Evolutionary conservation across 2,329 filamentous ascomycete genomes (phyloP).

Genomic region (Alternaria sp.): DNA sequence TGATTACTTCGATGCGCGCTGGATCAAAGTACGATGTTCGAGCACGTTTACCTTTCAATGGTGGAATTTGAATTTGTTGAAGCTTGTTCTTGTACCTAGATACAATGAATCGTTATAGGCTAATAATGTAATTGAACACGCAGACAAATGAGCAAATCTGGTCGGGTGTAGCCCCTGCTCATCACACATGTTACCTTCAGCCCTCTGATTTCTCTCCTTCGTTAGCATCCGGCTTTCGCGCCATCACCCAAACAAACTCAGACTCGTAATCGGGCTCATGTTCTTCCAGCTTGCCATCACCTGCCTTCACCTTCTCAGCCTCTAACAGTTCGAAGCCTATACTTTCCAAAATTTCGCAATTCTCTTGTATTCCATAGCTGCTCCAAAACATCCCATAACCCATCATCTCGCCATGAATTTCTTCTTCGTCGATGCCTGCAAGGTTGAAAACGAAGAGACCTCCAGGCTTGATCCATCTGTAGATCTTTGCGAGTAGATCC

Average conservation of each 20-base stretch:
- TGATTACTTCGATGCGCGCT: too few relatives aligned
- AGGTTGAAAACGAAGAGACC: slow-evolving; percentile 54
- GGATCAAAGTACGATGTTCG: too few relatives aligned
- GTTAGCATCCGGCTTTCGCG: slow-evolving; percentile 12
- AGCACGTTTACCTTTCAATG: accelerated
- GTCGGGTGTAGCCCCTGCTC: too few relatives aligned
- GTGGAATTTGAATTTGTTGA: too few relatives aligned
- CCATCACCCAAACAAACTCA: slow-evolving; percentile 24
- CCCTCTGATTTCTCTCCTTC: not conserved
- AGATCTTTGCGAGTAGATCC: slow-evolving; percentile 54
- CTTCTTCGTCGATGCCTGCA: slow-evolving; percentile 55
- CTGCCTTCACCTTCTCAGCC: slow-evolving; percentile 27
- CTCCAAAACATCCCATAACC: slow-evolving; percentile 47
- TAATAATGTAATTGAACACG: too few relatives aligned
- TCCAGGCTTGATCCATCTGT: slow-evolving; percentile 59
- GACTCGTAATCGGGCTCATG: slow-evolving; percentile 28
- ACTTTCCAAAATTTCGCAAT: slow-evolving; percentile 26
- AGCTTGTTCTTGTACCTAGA: too few relatives aligned
- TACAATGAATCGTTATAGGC: too few relatives aligned
- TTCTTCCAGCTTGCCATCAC: slow-evolving; percentile 24
- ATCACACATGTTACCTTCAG: too few relatives aligned
- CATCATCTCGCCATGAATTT: slow-evolving; percentile 40
- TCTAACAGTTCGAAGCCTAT: slow-evolving; percentile 21
- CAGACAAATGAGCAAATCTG: too few relatives aligned
- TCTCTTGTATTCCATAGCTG: slow-evolving; percentile 41